These are phyloP conservation scores for Amphichorda felina DNA, from an alignment of 2,329 filamentous ascomycete species.

Conservation along the genomic window DNA sequence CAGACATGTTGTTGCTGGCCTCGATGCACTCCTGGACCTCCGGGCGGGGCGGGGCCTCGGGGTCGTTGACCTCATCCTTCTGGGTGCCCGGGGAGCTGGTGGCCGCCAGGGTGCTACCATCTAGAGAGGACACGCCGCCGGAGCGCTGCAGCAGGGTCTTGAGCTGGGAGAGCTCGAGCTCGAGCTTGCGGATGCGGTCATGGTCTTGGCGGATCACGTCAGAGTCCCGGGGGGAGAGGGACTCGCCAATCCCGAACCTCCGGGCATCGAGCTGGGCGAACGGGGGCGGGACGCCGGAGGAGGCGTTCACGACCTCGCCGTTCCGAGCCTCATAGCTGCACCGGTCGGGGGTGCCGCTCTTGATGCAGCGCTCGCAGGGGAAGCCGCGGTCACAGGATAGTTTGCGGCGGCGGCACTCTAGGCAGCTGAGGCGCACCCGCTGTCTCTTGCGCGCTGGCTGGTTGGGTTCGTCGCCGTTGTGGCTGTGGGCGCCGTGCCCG, in stretches of 20 bases:
- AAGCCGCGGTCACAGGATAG: constrained; percentile 50
- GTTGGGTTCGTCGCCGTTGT: constrained; percentile 12
- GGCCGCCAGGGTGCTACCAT: constrained; percentile 36
- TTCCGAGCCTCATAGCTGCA: constrained; percentile 48
- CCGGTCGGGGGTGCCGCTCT: constrained; percentile 46
- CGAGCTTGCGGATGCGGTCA: constrained; percentile 46
- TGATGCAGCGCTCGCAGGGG: constrained; percentile 50
- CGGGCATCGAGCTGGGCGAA: constrained; percentile 27
- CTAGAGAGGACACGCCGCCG: constrained; percentile 24
- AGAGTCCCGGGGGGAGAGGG: constrained; percentile 21
- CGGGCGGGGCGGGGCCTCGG: constrained; percentile 18
- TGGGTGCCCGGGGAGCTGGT: constrained; percentile 31
- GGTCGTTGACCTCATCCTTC: constrained; percentile 27
- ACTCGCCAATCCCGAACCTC: constrained; percentile 20
- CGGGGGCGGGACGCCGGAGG: constrained; percentile 30
- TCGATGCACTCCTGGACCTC: constrained; percentile 28
- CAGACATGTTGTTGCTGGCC: constrained; percentile 23
- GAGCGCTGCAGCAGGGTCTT: constrained; percentile 32
- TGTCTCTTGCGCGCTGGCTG: constrained; percentile 41
- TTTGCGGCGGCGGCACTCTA: constrained; percentile 49
- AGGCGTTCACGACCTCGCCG: constrained; percentile 35
- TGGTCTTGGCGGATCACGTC: constrained; percentile 33
- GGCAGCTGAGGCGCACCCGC: constrained; percentile 45
- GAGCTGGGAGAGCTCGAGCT: constrained; percentile 46
- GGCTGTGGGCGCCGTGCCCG: constrained; percentile 11